phyloP scores from a whole-genome alignment of 129 eudicot species.

The Flaveria ramosissima region DNA sequence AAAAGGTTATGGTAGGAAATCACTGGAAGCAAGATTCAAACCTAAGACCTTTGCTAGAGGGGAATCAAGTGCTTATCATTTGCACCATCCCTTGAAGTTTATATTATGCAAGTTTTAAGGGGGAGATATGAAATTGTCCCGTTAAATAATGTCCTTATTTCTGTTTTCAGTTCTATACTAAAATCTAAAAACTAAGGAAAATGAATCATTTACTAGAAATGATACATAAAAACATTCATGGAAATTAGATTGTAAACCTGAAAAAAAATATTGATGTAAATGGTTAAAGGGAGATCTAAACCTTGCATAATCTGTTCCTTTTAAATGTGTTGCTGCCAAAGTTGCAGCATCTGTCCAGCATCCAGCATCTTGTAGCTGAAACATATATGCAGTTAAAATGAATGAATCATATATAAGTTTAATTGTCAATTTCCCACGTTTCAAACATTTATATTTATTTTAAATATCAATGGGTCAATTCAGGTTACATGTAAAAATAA shows the following conservation, averaged over 20 bases:
- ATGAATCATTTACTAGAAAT: background rate
- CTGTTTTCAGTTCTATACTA: background rate
- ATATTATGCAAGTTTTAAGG: background rate
- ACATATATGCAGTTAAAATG: slow-evolving; percentile 25
- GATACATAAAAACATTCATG: background rate
- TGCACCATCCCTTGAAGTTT: no score
- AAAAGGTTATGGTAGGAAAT: no score
- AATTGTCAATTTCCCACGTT: background rate
- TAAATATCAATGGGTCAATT: background rate
- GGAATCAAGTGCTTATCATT: no score
- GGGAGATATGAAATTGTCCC: background rate
- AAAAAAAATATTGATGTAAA: slow-evolving; percentile 2
- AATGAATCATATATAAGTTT: background rate
- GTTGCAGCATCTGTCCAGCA: slow-evolving; percentile 99
- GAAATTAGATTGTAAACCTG: background rate
- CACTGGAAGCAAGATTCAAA: no score
- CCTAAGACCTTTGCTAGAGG: no score
- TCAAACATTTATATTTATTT: background rate
- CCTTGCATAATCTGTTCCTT: slow-evolving; percentile 95
- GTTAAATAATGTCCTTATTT: background rate
- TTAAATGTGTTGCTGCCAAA: slow-evolving; percentile 92
- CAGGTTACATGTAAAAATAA: background rate
- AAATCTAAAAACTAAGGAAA: background rate
- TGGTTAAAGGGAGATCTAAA: slow-evolving; percentile 28
- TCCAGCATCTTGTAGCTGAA: slow-evolving; percentile 98